Evolutionary conservation across 1,284 basidiomycete species (phyloP).

Genomic region (Trichosporon coremiiforme): DNA sequence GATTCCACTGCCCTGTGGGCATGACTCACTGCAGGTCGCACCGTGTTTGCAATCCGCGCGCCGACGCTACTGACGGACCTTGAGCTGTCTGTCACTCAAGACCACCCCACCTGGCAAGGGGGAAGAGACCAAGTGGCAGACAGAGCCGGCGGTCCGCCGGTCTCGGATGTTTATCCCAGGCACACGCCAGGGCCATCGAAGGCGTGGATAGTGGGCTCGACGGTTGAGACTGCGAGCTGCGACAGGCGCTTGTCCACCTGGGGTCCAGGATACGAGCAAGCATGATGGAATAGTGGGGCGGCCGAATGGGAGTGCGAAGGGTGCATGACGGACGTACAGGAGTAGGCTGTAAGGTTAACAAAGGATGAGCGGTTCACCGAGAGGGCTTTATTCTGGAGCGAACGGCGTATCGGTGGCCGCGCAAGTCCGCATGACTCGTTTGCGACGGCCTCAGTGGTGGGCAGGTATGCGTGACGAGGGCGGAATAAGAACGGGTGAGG

Average conservation of each 20-base stretch:
- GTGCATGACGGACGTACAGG: neutral
- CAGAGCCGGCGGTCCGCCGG: neutral
- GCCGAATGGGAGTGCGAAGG: neutral
- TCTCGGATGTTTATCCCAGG: slow-evolving; percentile 4
- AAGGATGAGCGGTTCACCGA: neutral
- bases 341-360: neutral
- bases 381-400: neutral
- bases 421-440: neutral
- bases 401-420: too few species aligned
- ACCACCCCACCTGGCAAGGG: too few species aligned
- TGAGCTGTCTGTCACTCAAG: too few species aligned
- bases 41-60: neutral
- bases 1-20: neutral
- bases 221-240: neutral
- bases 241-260: neutral
- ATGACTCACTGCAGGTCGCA: neutral
- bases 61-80: neutral
- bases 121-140: neutral
- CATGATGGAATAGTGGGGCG: neutral
- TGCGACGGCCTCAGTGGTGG: too few species aligned
- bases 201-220: neutral
- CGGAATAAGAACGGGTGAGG: neutral
- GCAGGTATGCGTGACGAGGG: neutral
- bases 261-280: neutral
- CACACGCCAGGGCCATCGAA: neutral